These are phyloP conservation scores for Fusarium keratoplasticum DNA, from an alignment of 2,329 filamentous ascomycete genomes.

Conservation along the genomic window DNA sequence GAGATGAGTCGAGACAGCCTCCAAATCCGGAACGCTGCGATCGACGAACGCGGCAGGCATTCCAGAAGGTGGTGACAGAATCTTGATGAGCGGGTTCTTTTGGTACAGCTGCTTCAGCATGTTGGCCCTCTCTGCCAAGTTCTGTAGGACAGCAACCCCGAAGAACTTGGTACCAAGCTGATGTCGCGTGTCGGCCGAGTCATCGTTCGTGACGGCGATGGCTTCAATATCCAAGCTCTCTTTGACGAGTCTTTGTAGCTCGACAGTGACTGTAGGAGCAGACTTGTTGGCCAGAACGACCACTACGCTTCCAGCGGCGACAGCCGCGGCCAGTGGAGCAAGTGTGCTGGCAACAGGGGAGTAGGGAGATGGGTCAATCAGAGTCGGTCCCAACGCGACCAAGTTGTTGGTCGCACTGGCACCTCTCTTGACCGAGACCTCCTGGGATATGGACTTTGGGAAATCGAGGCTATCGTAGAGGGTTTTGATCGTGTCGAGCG, in stretches of 20 bases:
- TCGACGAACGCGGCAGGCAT: neutral
- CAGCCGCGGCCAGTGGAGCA: neutral
- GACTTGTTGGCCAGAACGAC: neutral
- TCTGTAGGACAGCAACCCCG: neutral
- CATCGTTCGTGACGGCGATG: neutral
- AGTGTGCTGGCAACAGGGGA: neutral
- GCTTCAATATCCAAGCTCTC: neutral
- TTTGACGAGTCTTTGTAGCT: neutral
- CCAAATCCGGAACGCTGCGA: neutral
- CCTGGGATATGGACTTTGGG: neutral
- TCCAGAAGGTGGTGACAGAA: neutral
- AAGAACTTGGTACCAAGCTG: neutral
- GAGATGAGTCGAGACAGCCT: neutral
- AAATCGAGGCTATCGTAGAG: slow-evolving; percentile 11
- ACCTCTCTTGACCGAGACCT: neutral
- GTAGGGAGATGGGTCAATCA: slow-evolving; percentile 8
- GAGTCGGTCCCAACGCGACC: neutral
- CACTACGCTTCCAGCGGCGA: neutral
- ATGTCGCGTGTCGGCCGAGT: neutral
- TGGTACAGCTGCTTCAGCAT: neutral
- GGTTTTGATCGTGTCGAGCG: slow-evolving; percentile 2
- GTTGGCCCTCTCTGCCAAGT: neutral
- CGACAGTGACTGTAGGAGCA: neutral
- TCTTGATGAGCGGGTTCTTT: neutral
- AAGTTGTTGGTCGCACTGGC: neutral